Evolutionary conservation across 495 filamentous ascomycete genomes (phyloP).

Genomic region (Copromyces sp.): DNA sequence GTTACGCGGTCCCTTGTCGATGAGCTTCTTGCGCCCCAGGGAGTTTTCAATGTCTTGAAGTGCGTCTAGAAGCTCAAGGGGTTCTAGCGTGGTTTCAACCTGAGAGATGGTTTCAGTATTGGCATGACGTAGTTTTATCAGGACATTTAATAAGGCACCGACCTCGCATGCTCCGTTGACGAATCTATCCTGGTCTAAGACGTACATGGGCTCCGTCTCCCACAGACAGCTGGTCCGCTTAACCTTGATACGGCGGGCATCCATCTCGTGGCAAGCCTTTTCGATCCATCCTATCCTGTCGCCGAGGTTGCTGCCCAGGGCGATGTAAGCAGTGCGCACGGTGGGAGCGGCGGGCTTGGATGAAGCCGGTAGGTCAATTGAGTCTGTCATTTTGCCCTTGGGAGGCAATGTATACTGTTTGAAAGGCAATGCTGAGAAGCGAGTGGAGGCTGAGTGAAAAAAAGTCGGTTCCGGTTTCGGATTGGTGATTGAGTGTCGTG

Average conservation of each 20-base stretch:
- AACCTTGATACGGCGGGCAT: conserved; percentile 57
- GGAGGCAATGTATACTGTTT: conserved; percentile 17
- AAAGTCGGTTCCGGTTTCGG: not conserved
- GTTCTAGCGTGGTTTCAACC: conserved; percentile 72
- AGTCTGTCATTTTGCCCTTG: conserved; percentile 4
- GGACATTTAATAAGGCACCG: conserved; percentile 15
- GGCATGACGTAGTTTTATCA: not conserved
- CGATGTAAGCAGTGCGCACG: conserved; percentile 57
- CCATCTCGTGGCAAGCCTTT: conserved; percentile 67
- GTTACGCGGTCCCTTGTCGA: conserved; percentile 87
- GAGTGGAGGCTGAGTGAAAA: not conserved
- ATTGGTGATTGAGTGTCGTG: not conserved
- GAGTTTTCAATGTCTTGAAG: conserved; percentile 74
- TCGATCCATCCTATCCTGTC: conserved; percentile 78
- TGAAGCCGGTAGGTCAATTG: not conserved
- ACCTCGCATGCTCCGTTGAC: conserved; percentile 94
- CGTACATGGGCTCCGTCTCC: conserved; percentile 95
- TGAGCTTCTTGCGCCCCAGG: conserved; percentile 69
- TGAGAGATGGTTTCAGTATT: conserved; percentile 24
- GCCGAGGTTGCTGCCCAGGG: conserved; percentile 87
- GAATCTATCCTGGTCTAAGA: conserved; percentile 77
- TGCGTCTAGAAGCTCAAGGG: conserved; percentile 62
- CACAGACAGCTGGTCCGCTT: conserved; percentile 78
- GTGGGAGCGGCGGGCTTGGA: conserved; percentile 2
- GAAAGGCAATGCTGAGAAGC: conserved; percentile 6